Conservation (phyloP, 768 basidiomycete species). For the Trametes coccinea region DNA sequence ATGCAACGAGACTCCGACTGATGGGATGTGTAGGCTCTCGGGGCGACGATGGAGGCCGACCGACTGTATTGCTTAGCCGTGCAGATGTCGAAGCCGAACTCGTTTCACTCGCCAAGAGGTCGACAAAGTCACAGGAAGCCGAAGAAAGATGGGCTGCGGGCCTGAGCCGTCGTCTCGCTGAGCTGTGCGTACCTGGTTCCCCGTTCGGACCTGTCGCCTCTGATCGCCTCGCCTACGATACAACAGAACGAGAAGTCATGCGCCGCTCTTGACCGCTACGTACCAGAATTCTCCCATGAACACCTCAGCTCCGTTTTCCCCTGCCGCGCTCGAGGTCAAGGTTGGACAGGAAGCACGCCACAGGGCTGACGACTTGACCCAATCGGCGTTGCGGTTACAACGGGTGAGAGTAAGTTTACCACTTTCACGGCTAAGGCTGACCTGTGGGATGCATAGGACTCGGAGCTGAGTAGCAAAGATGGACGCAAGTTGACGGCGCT, state of each 20-base stretch:
- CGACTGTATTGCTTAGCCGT: conserved; percentile 19
- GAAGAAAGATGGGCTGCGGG: conserved; percentile 14
- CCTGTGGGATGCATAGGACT: background rate
- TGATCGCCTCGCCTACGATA: too few relatives aligned
- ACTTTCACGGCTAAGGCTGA: background rate
- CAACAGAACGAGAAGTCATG: conserved; percentile 1
- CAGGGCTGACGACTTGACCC: conserved; percentile 4
- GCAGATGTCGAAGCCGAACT: conserved; percentile 16
- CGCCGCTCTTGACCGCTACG: conserved; percentile 11
- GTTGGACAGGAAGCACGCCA: background rate
- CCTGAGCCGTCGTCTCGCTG: background rate
- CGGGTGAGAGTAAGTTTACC: conserved; percentile 4
- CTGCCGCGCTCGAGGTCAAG: background rate
- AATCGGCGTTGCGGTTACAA: conserved; percentile 10
- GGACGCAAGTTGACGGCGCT: conserved; percentile 11
- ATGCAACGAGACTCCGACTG: background rate
- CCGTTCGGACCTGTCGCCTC: background rate
- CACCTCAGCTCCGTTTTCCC: conserved; percentile 24
- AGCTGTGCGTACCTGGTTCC: conserved; percentile 6
- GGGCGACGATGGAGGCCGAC: background rate
- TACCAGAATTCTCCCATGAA: conserved; percentile 24
- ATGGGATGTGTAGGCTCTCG: background rate
- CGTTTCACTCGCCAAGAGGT: background rate
- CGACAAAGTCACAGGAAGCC: background rate
- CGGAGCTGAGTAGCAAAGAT: conserved; percentile 17